Evolutionary conservation across 495 filamentous ascomycete genomes (phyloP).

Genomic region (Glutinoglossum americanum): DNA sequence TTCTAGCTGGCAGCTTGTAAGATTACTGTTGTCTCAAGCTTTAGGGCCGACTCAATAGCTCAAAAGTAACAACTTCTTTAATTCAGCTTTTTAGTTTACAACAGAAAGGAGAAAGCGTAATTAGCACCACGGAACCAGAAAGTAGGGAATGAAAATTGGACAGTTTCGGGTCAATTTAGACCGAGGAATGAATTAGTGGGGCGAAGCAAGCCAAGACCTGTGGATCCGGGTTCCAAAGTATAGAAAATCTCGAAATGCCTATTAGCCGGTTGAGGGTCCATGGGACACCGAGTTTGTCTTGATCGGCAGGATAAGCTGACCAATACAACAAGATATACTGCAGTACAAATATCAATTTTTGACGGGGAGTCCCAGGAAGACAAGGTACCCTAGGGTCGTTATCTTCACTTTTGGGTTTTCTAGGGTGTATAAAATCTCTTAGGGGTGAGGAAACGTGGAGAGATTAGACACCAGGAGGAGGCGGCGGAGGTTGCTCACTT

Average conservation of each 20-base stretch:
- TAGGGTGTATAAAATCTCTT: not conserved
- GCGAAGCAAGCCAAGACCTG: not conserved
- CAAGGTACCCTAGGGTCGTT: not conserved
- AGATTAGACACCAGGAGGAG: conserved; percentile 36
- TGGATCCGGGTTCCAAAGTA: not conserved
- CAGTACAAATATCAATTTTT: not conserved
- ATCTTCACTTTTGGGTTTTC: not conserved
- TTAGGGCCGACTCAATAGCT: not conserved
- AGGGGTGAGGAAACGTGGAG: not conserved
- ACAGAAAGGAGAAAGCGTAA: not conserved
- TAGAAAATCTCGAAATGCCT: not conserved
- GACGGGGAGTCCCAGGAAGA: not conserved
- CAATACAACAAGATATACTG: not conserved
- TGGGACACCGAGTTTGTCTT: not conserved
- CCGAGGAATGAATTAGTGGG: not conserved
- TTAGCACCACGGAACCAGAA: not conserved
- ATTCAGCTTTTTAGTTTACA: not conserved
- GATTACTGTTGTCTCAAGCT: not conserved
- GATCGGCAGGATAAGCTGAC: not conserved
- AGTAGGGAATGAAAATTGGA: not conserved
- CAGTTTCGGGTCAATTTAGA: not conserved
- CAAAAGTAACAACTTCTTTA: not conserved
- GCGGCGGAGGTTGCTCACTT: conserved; percentile 51
- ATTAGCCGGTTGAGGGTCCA: too few species aligned
- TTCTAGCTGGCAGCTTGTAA: not conserved